Percentiles rank a stretch among this genome's conserved stretches.
These are phyloP conservation scores for Mytilinidion resinicola DNA, from an alignment of 495 filamentous ascomycete genomes.

Conservation along the genomic window DNA sequence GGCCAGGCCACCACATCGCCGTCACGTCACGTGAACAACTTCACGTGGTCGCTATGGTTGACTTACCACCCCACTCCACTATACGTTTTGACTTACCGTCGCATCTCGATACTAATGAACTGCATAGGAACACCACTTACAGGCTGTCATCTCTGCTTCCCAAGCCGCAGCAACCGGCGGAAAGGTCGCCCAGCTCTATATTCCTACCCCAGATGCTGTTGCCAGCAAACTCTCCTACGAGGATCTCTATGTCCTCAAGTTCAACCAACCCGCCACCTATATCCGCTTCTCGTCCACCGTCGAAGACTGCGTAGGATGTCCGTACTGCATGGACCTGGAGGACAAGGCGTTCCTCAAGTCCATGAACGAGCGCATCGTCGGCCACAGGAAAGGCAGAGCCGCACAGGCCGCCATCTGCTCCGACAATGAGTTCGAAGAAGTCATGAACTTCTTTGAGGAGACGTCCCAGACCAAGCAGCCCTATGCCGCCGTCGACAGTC, in stretches of 20 bases:
- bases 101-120: background rate
- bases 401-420: conserved; percentile 59
- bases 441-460: conserved; percentile 93
- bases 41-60: too few species aligned
- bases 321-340: conserved; percentile 88
- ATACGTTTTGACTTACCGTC: background rate
- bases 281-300: conserved; percentile 98
- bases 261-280: conserved; percentile 81
- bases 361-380: conserved; percentile 50
- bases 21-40: background rate
- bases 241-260: conserved; percentile 70
- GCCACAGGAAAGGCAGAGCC: conserved; percentile 54
- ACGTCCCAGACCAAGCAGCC: conserved; percentile 75
- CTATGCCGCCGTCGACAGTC: conserved; percentile 76
- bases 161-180: conserved; percentile 59
- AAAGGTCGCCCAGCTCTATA: conserved; percentile 65
- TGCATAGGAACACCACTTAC: conserved; percentile 94
- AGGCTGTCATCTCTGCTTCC: conserved; percentile 76
- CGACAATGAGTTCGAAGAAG: conserved; percentile 84
- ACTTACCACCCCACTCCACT: conserved; percentile 24
- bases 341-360: conserved; percentile 79
- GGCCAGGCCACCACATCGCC: background rate
- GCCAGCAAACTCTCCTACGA: conserved; percentile 74
- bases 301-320: conserved; percentile 79
- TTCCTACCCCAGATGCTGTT: conserved; percentile 82